Evolutionary conservation across 495 filamentous ascomycete species (phyloP), one percentile per base, ranked within the genome.

Genomic region (Trichoderma reesei): DNA sequence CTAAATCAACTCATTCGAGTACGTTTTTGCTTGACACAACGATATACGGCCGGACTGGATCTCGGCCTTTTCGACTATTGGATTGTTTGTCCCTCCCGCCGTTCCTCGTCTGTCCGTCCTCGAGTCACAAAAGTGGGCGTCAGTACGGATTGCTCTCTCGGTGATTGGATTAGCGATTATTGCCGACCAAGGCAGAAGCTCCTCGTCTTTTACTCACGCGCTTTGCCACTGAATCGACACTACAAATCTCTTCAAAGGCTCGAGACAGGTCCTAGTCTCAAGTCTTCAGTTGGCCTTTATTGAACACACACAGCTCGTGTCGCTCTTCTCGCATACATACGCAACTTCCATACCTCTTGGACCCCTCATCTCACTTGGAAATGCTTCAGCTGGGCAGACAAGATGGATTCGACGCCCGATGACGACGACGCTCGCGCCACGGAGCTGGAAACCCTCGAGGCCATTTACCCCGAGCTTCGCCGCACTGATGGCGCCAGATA

Each of bases 401-500:
- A 34, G 10, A 56, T 56, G 51, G 26, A 56, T 34, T 56, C 51
- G 33, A 64, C 68, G 34, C 26, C 51, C 42, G 70, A 76, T 59
- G 59, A 64, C 62, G 85, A 86, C 31, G 88, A 90, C 69, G 84
- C 88, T 65, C 90, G 94, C 63, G 80, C 86, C 18, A 79, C 87
- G 16, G 94, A 98, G 75, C 80, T 98, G 60, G 85, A 83, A 59
- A 85, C 91, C n/a, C 85, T 98, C 54, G 79, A 81, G 14, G 89
- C 92, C 69, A 98, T 98, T 67, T 98, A 85, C 67, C 93, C 93
- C 20, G 94, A 98, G 73, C 84, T 96, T 16, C 78, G 79, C 38
- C 66, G 69, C 5, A 10, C 61, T 7, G 74, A 89, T 39, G 80
- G 85, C 62, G 73, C 86, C 66, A 83, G 83, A 2, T 88, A 86